Conservation (phyloP, 2,329 filamentous ascomycete genomes). For the Stylonectria norvegica region DNA sequence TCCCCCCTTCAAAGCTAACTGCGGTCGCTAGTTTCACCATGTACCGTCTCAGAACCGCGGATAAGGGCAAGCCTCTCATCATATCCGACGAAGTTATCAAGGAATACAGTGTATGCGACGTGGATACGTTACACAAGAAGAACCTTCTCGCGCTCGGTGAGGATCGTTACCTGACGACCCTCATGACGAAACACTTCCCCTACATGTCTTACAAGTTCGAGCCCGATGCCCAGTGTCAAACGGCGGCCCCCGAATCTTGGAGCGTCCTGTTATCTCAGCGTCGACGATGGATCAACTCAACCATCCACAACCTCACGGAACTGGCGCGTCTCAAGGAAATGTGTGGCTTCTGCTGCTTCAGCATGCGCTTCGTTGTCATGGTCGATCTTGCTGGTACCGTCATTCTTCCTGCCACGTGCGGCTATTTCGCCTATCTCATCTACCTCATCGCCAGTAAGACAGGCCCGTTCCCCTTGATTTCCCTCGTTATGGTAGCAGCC, state of each 20-base stretch:
- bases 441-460: conserved; percentile 67
- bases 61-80: conserved; percentile 91
- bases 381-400: conserved; percentile 91
- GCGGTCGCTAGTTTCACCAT: conserved; percentile 77
- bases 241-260: conserved; percentile 92
- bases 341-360: conserved; percentile 98
- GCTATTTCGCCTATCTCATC: conserved; percentile 83
- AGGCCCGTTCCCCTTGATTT: conserved; percentile 80
- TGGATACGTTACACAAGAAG: conserved; percentile 96
- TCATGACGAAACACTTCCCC: conserved; percentile 98
- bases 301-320: conserved; percentile 92
- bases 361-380: conserved; percentile 94
- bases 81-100: conserved; percentile 83
- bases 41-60: conserved; percentile 92
- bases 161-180: conserved; percentile 92
- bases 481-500: conserved; percentile 81
- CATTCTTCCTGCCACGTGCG: conserved; percentile 83
- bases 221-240: conserved; percentile 87
- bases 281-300: conserved; percentile 99
- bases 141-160: conserved; percentile 91
- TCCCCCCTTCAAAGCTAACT: conserved; percentile 32
- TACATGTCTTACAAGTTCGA: conserved; percentile 95
- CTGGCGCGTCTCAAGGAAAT: conserved; percentile 87
- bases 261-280: conserved; percentile 93
- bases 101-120: conserved; percentile 83